Evolutionary conservation across 208 protist genomes (phyloP), one percentile per base, ranked within the genome.

Genomic region (Leishmania gerbilli): DNA sequence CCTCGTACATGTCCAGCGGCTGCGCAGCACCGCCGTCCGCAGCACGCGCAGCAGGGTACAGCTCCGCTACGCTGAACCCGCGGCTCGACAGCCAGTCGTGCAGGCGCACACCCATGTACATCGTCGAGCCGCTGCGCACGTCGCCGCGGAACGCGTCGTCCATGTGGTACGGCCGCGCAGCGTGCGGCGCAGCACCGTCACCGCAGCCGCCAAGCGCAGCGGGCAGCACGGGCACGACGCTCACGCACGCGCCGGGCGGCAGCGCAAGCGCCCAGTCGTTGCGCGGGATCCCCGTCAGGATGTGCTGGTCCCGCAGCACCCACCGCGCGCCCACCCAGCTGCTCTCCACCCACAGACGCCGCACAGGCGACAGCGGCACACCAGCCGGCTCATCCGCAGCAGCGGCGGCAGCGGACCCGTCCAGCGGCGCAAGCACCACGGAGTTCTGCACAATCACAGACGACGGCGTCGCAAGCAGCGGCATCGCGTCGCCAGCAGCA

Each of bases 261-360:
- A 92, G 78, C 4, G 75, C 56, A 40, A 92, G 74, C 56, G 9
- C 47, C 89, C 89, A 92, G 82, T 84, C 58, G 76, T 89, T 90
- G 40, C 17, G 76, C 40, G 89, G 87, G 40, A 92, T 80, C 68
- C 87, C 89, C 7, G 87, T 90, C 42, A 92, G 74, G 13, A 90
- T 53, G 82, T 88, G 88, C 53, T 82, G 71, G 37, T 75, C 60
- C 15, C 42, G 53, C 79, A 90, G 80, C 71, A 34, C 68, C 83
- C 87, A 88, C 15, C 71, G 58, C 5, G 78, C 15, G 19, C 84
- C 82, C 27, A 92, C 55, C 71, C 86, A 82, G 77, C 84, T 88
- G 80, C 79, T 89, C 77, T 92, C 89, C 72, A 88, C 83, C 89
- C 89, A 92, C 45, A 90, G 65, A 51, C 86, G 60, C 64, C 34